Conservation (phyloP, 2,329 filamentous ascomycete genomes). For the Plenodomus tracheiphilus region DNA sequence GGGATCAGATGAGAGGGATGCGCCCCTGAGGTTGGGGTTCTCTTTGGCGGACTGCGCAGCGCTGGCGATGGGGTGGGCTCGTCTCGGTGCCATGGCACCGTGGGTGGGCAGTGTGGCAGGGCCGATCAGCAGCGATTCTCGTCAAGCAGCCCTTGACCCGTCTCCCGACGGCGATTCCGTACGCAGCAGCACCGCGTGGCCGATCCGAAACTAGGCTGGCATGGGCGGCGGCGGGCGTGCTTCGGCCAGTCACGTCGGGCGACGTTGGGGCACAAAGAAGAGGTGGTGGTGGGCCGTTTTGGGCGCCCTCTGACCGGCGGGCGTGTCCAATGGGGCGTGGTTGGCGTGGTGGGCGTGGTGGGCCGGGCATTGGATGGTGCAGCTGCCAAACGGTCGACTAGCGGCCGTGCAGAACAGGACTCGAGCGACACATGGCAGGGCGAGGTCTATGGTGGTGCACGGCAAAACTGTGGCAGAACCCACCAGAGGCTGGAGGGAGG, state of each 20-base stretch:
- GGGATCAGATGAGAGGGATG: slow-evolving; percentile 7
- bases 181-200: slow-evolving; percentile 24
- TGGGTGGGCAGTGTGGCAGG: slow-evolving; percentile 22
- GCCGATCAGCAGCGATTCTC: slow-evolving; percentile 29
- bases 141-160: slow-evolving; percentile 22
- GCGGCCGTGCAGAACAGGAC: slow-evolving; percentile 24
- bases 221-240: slow-evolving; percentile 20
- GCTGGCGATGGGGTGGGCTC: slow-evolving; percentile 1
- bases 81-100: slow-evolving; percentile 31
- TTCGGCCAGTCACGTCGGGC: slow-evolving; percentile 27
- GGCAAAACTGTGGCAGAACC: slow-evolving; percentile 15
- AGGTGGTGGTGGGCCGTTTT: slow-evolving; percentile 30
- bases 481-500: slow-evolving; percentile 17
- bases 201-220: slow-evolving; percentile 28
- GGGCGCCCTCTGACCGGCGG: slow-evolving; percentile 29
- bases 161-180: slow-evolving; percentile 33
- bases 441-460: slow-evolving; percentile 17
- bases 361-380: slow-evolving; percentile 31
- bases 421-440: slow-evolving; percentile 21
- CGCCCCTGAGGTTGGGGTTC: slow-evolving; percentile 12
- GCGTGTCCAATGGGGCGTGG: slow-evolving; percentile 17
- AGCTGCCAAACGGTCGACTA: slow-evolving; percentile 43
- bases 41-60: not conserved
- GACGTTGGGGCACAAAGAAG: slow-evolving; percentile 24
- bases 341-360: too few species aligned